Conservation (phyloP, 345 rosid species). For the Eucalyptus pumila region DNA sequence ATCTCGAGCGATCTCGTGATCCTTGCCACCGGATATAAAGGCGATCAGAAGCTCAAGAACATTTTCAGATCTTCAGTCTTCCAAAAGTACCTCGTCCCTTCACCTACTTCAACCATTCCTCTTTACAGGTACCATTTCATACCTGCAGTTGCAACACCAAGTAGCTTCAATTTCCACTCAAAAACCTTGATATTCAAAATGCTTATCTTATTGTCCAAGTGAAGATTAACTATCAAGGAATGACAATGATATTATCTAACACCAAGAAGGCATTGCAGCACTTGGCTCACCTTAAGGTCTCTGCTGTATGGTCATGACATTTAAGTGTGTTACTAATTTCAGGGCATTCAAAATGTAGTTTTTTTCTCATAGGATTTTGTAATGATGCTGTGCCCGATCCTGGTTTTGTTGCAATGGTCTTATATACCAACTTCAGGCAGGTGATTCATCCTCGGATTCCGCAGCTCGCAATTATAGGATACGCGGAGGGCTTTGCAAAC, state of each 20-base stretch:
- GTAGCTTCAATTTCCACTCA: too few relatives aligned
- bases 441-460: slow-evolving; percentile 20
- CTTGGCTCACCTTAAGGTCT: neutral
- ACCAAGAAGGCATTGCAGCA: neutral
- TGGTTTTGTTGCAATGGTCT: neutral
- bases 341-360: neutral
- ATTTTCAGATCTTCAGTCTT: slow-evolving; percentile 10
- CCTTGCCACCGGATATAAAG: slow-evolving; percentile 16
- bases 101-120: too few relatives aligned
- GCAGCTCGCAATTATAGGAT: slow-evolving; percentile 12
- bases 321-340: neutral
- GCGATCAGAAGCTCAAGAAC: slow-evolving; percentile 9
- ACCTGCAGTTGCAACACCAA: too few relatives aligned
- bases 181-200: too few relatives aligned
- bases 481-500: slow-evolving; percentile 3
- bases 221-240: too few relatives aligned
- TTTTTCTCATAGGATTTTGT: neutral
- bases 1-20: slow-evolving; percentile 7
- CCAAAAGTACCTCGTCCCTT: neutral
- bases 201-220: too few relatives aligned
- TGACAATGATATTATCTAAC: neutral
- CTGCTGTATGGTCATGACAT: neutral
- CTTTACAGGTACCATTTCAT: too few relatives aligned
- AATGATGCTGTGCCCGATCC: neutral
- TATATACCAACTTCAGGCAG: neutral